Evolutionary conservation across 192 early-diverging fungal genomes (phyloP), one percentile per base, ranked within the genome.

Genomic region (Backusella psychrophila): DNA sequence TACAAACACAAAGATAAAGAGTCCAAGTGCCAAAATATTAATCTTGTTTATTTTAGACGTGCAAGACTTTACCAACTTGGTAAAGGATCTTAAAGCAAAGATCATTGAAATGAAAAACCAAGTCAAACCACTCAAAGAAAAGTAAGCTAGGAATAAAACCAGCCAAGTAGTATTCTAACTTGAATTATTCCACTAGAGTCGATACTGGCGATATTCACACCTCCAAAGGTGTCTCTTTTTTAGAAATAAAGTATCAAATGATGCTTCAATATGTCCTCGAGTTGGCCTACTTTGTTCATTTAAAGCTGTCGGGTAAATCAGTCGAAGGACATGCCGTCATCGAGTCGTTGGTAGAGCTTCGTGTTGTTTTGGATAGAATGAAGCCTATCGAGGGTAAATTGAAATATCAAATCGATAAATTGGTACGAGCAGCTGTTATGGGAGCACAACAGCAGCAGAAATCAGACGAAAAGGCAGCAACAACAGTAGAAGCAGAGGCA

Each of bases 381-480:
- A 93, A 93, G 77, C 98, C 98, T 0, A 82, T 99, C 29, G 98
- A 99, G 85, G 90, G 89, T 69, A 93, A 96, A 75, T 88, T 99
- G 66, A 96, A 96, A 83, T 98, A 97, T 85, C 98, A 97, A 86
- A 96, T 98, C 77, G 96, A 98, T 81, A 98, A 98, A 84, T 87
- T 99, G 29, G 88, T 98, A 36, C 87, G 90, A 49, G 82, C 86
- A 15, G 89, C 94, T 5, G 83, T 87, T 7, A 78, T 91, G 17
- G 86, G 84, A 17, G 71, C 83, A 29, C 81, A 86, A 29, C 81
- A 86, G 41, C 69, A 84, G 31, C 78, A 81, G 1, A 49, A 71
- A 9, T 79, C 81, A 21, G 79, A 82, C 31, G 29, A 34, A 23
- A 42, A 23, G 6, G 15, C 53, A 6, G 19, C 36, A 21, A 15